phyloP scores from a whole-genome alignment of 2,329 filamentous ascomycete species.

The Podosphaera xanthii region DNA sequence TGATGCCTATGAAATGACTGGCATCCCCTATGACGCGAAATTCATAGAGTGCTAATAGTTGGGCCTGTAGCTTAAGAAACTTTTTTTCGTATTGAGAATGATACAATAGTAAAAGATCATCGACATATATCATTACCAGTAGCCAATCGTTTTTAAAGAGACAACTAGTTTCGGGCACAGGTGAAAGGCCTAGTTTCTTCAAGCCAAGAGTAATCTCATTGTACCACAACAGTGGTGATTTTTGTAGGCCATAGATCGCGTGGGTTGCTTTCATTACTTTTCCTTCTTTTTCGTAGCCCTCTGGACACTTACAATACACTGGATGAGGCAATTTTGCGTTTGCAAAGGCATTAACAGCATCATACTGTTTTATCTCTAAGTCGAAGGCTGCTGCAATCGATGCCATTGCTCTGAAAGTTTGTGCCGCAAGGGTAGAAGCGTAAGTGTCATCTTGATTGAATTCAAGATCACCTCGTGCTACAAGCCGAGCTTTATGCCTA shows the following conservation, averaged over 20 bases:
- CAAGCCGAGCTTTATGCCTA: slow-evolving; percentile 9
- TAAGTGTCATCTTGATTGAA: slow-evolving; percentile 2
- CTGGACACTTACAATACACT: no score
- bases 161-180: no score
- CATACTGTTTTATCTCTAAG: slow-evolving; percentile 1
- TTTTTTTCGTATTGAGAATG: no score
- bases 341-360: slow-evolving; percentile 1
- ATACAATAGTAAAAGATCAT: no score
- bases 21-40: not conserved
- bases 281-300: no score
- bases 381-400: not conserved
- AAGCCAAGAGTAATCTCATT: no score
- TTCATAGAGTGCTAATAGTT: not conserved
- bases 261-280: no score
- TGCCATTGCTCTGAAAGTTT: not conserved
- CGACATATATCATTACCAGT: no score
- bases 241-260: no score
- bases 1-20: not conserved
- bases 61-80: not conserved
- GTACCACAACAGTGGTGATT: no score
- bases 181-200: no score
- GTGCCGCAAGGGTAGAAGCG: not conserved
- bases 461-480: slow-evolving; percentile 10
- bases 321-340: not conserved
- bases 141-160: no score